These are phyloP conservation scores for Cyclotella choctawhatcheeana DNA, from an alignment of 108 stramenopile species.

Conservation along the genomic window DNA sequence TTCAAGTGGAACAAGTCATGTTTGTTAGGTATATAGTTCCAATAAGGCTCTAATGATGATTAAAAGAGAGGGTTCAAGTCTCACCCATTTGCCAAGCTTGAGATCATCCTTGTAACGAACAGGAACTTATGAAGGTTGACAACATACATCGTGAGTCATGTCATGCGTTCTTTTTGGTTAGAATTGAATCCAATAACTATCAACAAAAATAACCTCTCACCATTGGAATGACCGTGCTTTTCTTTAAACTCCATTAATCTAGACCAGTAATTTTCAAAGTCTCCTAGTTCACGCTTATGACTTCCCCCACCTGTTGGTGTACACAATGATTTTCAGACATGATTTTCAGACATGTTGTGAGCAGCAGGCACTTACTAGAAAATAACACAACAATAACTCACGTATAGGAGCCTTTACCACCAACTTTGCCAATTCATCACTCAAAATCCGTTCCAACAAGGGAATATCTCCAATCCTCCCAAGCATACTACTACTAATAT, in stretches of 20 bases:
- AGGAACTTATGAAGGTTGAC: not conserved
- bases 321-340: not conserved
- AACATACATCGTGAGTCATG: not conserved
- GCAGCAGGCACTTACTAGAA: too few relatives aligned
- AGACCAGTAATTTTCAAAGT: constrained; percentile 5
- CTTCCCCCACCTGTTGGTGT: not conserved
- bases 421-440: not conserved
- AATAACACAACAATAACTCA: not conserved
- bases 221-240: constrained; percentile 5
- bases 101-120: constrained; percentile 18
- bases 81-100: constrained; percentile 16
- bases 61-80: not conserved
- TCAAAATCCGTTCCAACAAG: not conserved
- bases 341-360: too few relatives aligned
- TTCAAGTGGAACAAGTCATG: not conserved
- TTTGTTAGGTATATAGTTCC: not conserved
- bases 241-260: constrained; percentile 4
- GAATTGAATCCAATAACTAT: not conserved
- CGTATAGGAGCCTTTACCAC: not conserved
- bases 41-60: not conserved
- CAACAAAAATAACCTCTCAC: too few relatives aligned
- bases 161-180: not conserved
- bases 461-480: too few relatives aligned
- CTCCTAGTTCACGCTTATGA: constrained; percentile 7
- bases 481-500: not conserved